These are phyloP conservation scores for Marasmius tenuissimus DNA, from an alignment of 1,284 basidiomycete genomes.

Conservation along the genomic window DNA sequence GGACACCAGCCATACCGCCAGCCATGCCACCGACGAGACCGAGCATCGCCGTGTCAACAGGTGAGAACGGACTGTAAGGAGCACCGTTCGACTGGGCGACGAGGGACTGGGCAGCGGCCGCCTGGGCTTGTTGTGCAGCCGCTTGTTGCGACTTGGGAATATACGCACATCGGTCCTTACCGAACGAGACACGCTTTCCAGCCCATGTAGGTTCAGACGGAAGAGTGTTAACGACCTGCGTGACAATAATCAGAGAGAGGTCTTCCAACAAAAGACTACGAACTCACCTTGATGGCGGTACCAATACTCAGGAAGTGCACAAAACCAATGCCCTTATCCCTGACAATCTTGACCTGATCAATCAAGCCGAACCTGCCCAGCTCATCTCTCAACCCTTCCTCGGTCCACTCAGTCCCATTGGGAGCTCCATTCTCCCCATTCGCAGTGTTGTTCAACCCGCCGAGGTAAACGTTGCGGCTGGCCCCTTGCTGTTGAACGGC, in stretches of 20 bases:
- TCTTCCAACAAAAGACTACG: not conserved
- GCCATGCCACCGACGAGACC: constrained; percentile 6
- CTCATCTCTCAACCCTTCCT: constrained; percentile 88
- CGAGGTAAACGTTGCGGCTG: constrained; percentile 91
- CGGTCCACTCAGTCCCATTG: constrained; percentile 54
- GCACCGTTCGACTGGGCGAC: constrained; percentile 55
- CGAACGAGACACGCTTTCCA: constrained; percentile 93
- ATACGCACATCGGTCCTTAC: constrained; percentile 94
- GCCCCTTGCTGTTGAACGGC: constrained; percentile 91
- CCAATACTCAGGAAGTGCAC: constrained; percentile 95
- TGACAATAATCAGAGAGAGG: constrained; percentile 3
- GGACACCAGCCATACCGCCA: constrained; percentile 25
- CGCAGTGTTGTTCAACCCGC: constrained; percentile 78
- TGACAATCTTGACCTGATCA: constrained; percentile 96
- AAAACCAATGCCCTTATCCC: constrained; percentile 97
- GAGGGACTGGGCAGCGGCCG: constrained; percentile 78
- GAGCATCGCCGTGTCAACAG: constrained; percentile 46
- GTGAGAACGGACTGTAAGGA: constrained; percentile 60
- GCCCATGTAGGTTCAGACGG: constrained; percentile 89
- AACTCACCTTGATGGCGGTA: constrained; percentile 83
- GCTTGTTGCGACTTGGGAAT: constrained; percentile 89
- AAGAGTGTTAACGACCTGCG: constrained; percentile 83
- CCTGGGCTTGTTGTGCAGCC: constrained; percentile 78
- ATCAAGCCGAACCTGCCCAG: constrained; percentile 89
- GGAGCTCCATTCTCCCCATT: not conserved